Base-by-base conservation (phyloP, 2,329 filamentous ascomycete genomes). In the Cladosporium halotolerans region DNA sequence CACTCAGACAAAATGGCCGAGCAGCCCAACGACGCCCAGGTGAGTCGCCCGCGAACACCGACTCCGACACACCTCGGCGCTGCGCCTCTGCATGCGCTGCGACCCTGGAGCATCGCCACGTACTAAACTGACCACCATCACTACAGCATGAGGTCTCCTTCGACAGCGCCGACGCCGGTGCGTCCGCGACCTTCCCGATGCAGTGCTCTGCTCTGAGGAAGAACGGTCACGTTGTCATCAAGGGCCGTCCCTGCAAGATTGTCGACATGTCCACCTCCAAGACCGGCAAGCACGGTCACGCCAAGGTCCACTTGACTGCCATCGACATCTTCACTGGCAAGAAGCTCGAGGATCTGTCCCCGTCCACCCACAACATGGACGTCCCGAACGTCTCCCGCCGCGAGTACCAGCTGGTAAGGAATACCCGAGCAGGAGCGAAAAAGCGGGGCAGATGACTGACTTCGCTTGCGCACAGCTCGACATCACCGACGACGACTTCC, bases 221-320 rank as follows among this genome's bases (percentile, higher is more conserved):
- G 91, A 95, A 95, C 86, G 92, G 93, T 65, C 86, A 88, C 83
- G 93, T 99, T 76, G 86, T 92, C 75, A 97, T 99, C 81, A 99
- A 99, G 86, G 79, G 82, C 78, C 93, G 93, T 69, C 95, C 93
- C 69, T 99, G 93, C 91, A 99, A 97, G 88, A 99, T 99, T 70
- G 89, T 97, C 76, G 93, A 99, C 73, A 99, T 99, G 95, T 96
- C 90, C 67, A 99, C 93, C 81, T 99, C 93, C 76, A 99, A 99
- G 91, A 99, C 93, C 66, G 93, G 93, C 79, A 99, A 99, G 89
- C 93, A 99, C 88, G 93, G 93, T 77, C 95, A 99, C 88, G 93
- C 93, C 79, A 99, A 99, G 86, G 93, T 99, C 75, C 92, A 99
- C 80, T 80, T 99, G 69, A 87, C 96, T 71, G 93, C 90, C 73